Evolutionary conservation across 1,284 basidiomycete species (phyloP).

Genomic region (Ceratobasidium sp.): DNA sequence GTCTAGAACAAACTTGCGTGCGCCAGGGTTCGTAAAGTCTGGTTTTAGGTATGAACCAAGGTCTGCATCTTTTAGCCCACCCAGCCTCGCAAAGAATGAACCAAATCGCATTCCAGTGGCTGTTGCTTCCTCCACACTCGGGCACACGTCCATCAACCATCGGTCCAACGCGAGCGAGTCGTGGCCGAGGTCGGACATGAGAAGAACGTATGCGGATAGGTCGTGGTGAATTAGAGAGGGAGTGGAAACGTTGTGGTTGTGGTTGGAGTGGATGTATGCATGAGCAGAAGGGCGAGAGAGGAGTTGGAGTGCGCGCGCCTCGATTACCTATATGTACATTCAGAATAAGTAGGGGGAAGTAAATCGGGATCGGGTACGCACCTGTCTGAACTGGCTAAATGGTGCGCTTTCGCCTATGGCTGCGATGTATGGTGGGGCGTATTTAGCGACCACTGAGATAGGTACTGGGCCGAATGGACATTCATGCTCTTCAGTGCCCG

Average conservation of each 20-base stretch:
- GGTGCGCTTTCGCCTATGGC: constrained; percentile 27
- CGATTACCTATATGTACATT: constrained; percentile 5
- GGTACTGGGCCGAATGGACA: constrained; percentile 2
- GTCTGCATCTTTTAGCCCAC: neutral
- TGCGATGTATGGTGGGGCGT: constrained; percentile 29
- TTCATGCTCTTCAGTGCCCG: constrained; percentile 11
- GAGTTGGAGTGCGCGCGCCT: constrained; percentile 23
- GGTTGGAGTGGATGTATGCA: constrained; percentile 34
- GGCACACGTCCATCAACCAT: neutral
- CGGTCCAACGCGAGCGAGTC: constrained; percentile 6
- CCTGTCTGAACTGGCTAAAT: constrained; percentile 37
- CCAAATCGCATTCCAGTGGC: constrained; percentile 4
- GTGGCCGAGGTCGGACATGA: constrained; percentile 26
- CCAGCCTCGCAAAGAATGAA: constrained; percentile 20
- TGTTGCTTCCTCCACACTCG: neutral
- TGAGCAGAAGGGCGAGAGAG: neutral
- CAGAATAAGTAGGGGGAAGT: too few relatives aligned
- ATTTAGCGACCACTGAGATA: constrained; percentile 24
- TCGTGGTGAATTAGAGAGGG: constrained; percentile 24
- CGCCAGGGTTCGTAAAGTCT: constrained; percentile 18
- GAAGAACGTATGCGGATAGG: neutral
- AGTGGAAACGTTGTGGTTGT: neutral
- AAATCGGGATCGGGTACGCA: neutral
- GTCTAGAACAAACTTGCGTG: neutral
- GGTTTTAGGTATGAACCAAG: neutral